Conservation (phyloP, 495 filamentous ascomycete species). For the Daldinia caldariorum region DNA sequence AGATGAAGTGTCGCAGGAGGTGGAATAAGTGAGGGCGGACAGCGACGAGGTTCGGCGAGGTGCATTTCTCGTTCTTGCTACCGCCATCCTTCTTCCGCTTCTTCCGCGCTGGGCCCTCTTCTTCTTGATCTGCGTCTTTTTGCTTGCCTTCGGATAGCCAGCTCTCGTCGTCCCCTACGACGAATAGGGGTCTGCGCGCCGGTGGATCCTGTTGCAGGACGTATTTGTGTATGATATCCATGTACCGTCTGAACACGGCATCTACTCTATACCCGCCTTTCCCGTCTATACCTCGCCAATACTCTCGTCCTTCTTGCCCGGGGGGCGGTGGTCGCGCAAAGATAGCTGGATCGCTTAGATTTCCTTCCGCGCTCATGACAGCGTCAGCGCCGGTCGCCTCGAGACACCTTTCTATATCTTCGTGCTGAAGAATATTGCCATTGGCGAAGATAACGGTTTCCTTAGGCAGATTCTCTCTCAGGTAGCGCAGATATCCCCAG, state of each 20-base stretch:
- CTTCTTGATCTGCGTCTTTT: slow-evolving; percentile 48
- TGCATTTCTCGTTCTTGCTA: slow-evolving; percentile 56
- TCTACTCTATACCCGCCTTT: slow-evolving; percentile 91
- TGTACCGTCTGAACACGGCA: slow-evolving; percentile 83
- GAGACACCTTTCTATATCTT: slow-evolving; percentile 82
- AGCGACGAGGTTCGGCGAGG: slow-evolving; percentile 77
- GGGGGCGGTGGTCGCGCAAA: slow-evolving; percentile 74
- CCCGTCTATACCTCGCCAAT: slow-evolving; percentile 84
- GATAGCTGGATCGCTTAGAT: slow-evolving; percentile 87
- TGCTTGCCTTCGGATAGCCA: slow-evolving; percentile 47
- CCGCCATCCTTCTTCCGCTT: slow-evolving; percentile 65
- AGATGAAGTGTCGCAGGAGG: slow-evolving; percentile 82
- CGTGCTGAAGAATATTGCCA: slow-evolving; percentile 87
- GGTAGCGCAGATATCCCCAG: slow-evolving; percentile 82
- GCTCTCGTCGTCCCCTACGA: slow-evolving; percentile 68
- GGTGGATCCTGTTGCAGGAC: slow-evolving; percentile 72
- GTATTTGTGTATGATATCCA: slow-evolving; percentile 85
- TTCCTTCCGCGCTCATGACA: slow-evolving; percentile 96
- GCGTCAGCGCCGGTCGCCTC: slow-evolving; percentile 88
- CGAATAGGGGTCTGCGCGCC: slow-evolving; percentile 73
- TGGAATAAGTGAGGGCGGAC: slow-evolving; percentile 96
- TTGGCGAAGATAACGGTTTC: slow-evolving; percentile 97
- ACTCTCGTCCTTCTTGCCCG: slow-evolving; percentile 75
- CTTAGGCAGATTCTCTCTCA: slow-evolving; percentile 82
- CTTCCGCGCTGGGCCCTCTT: slow-evolving; percentile 62